A percentile compares a stretch with the other conserved stretches of the same genome.
phyloP scores from a whole-genome alignment of 2,329 filamentous ascomycete genomes.

The Colletotrichum limetticola region DNA sequence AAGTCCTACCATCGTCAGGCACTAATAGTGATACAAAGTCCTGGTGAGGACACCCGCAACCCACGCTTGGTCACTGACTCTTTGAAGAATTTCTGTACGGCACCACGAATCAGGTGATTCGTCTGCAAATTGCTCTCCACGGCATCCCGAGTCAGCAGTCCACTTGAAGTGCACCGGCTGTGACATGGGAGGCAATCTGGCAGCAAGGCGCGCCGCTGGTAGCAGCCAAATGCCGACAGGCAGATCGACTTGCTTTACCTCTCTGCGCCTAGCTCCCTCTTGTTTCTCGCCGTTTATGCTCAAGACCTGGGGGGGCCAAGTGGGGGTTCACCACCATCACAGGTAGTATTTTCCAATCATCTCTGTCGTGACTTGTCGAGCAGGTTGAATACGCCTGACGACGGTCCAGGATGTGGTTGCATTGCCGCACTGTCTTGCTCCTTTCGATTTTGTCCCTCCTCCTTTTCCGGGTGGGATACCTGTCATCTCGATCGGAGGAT shows the following conservation, averaged over 20 bases:
- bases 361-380: conserved; percentile 10
- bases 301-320: conserved; percentile 16
- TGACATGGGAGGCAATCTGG: conserved; percentile 33
- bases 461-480: not conserved
- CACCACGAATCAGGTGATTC: conserved; percentile 23
- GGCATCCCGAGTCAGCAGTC: conserved; percentile 29
- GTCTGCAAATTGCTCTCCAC: conserved; percentile 28
- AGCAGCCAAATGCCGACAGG: conserved; percentile 36
- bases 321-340: conserved; percentile 7
- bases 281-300: conserved; percentile 4
- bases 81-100: not conserved
- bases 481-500: conserved; percentile 28
- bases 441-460: conserved; percentile 8
- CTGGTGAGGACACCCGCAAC: not conserved
- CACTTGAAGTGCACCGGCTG: conserved; percentile 18
- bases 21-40: not conserved
- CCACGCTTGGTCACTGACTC: conserved; percentile 15
- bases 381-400: not conserved
- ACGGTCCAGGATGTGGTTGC: not conserved
- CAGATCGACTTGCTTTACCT: conserved; percentile 39
- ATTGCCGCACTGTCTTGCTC: not conserved
- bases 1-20: not conserved
- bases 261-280: conserved; percentile 34
- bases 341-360: conserved; percentile 20
- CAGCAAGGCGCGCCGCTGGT: conserved; percentile 25